A percentile compares a stretch with the other conserved stretches of the same genome.
These are phyloP conservation scores for Teunomyces panamensis DNA, from an alignment of 805 yeast species.

Conservation along the genomic window DNA sequence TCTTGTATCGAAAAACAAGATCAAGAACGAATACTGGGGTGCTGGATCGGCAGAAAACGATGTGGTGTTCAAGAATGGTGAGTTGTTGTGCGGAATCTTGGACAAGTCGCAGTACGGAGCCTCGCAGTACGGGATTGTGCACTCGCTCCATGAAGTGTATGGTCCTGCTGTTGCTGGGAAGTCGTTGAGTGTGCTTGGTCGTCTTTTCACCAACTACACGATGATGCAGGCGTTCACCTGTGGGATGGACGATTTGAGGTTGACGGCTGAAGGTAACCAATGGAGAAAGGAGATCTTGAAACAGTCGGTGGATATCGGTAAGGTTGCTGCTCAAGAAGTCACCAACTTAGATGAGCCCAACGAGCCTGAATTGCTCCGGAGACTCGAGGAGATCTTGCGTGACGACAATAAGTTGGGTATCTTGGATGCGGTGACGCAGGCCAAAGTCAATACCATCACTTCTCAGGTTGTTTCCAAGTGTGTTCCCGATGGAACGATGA, in stretches of 20 bases:
- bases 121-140: conserved; percentile 93
- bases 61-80: conserved; percentile 84
- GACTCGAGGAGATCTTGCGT: conserved; percentile 91
- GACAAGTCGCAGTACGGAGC: conserved; percentile 99
- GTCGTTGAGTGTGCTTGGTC: conserved; percentile 85
- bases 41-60: conserved; percentile 77
- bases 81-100: conserved; percentile 83
- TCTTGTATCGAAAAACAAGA: conserved; percentile 76
- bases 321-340: conserved; percentile 91
- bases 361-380: conserved; percentile 76
- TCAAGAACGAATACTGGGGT: conserved; percentile 96
- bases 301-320: conserved; percentile 78
- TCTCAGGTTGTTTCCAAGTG: conserved; percentile 92
- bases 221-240: conserved; percentile 94
- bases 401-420: conserved; percentile 91
- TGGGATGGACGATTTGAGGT: conserved; percentile 98
- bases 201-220: conserved; percentile 90
- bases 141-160: conserved; percentile 92
- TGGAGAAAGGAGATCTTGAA: conserved; percentile 84
- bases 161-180: conserved; percentile 91
- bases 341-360: conserved; percentile 62
- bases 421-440: conserved; percentile 92
- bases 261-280: conserved; percentile 85
- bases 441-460: conserved; percentile 87
- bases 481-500: conserved; percentile 96